Base-by-base conservation (phyloP, 2,329 filamentous ascomycete species). In the Cercospora nicotianae region DNA sequence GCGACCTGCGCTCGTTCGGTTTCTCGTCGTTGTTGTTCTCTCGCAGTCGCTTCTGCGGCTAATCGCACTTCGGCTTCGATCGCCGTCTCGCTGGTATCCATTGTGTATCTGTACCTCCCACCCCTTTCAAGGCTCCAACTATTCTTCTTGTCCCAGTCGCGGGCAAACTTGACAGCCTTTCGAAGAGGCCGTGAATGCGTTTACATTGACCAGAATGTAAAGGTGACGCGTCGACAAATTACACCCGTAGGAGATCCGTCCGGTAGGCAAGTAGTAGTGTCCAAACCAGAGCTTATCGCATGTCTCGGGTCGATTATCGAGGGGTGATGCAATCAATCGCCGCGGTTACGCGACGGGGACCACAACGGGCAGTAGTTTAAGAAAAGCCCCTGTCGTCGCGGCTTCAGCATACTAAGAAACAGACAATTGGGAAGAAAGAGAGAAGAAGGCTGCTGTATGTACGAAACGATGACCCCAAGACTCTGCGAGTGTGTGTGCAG, bases 41-140 rank as follows among this genome's bases (percentile, higher is more conserved):
- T 64, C 33, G 61, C 67, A 28, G 70, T 66, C 26, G 70, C 73
- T 48, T 72, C 69, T 13, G 70, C 64, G 23, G 76, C 77, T 48
- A 79, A 72, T 10, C 74, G 72, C n/a, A 76, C 72, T 53, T 78
- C 76, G 28, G 75, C 77, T 61, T 77, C 75, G 64, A 79, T 72
- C 8, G 72, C 76, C n/a, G 71, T 70, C 23, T 78, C 77, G 26
- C 69, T 72, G 65, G 70, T 73, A 58, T 78, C 76, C 75, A 77
- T 77, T 18, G 30, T 62, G 62, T 42, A 42, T 61, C 18, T 48
- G 8, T 9, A 36, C 6, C 23, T 28, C 10, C 23, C 23, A 28
- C 48, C 48, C 48, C 23, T 55, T 51, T 55, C 20, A 16, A 13
- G 13, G 23, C 2, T 16, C 23, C 12, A 13, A 55, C 12, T 8